Conservation (phyloP, 305 asterid species). For the Stenogyne calaminthoides region DNA sequence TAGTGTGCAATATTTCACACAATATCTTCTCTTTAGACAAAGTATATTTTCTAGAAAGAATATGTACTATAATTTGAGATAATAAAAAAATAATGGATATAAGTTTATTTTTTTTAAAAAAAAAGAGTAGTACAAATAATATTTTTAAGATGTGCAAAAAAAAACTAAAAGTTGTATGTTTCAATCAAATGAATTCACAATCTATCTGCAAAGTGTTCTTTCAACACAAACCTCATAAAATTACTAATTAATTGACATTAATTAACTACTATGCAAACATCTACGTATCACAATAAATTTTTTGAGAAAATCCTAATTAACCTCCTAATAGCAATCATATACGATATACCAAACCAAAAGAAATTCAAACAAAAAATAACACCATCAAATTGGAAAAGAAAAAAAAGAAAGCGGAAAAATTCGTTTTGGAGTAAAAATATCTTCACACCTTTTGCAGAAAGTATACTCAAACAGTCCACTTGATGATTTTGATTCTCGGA, state of each 20-base stretch:
- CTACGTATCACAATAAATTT: constrained; percentile 25
- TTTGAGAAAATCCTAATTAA: constrained; percentile 30
- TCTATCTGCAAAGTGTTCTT: too few species aligned
- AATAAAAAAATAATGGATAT: too few species aligned
- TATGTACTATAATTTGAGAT: too few species aligned
- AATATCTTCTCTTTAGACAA: too few species aligned
- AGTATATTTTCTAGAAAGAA: too few species aligned
- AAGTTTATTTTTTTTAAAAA: too few species aligned
- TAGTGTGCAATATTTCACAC: too few species aligned
- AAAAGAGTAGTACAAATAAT: too few species aligned
- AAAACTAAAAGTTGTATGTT: too few species aligned
- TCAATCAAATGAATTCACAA: too few species aligned
- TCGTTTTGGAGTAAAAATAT: background rate
- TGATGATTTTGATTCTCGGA: constrained; percentile 84
- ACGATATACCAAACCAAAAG: constrained; percentile 34
- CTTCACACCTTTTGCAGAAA: constrained; percentile 34
- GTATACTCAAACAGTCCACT: constrained; percentile 69
- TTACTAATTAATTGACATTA: background rate
- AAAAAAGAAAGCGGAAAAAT: background rate
- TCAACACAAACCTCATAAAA: too few species aligned
- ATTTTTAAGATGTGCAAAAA: too few species aligned
- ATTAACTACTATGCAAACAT: constrained; percentile 2
- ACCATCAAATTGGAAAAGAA: constrained; percentile 16
- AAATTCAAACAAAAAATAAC: constrained; percentile 17
- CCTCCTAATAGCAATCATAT: constrained; percentile 35